A percentile compares a stretch with the other conserved stretches of the same genome.
These are phyloP conservation scores for Phyllosticta capitalensis DNA, from an alignment of 2,329 filamentous ascomycete genomes.

Conservation along the genomic window DNA sequence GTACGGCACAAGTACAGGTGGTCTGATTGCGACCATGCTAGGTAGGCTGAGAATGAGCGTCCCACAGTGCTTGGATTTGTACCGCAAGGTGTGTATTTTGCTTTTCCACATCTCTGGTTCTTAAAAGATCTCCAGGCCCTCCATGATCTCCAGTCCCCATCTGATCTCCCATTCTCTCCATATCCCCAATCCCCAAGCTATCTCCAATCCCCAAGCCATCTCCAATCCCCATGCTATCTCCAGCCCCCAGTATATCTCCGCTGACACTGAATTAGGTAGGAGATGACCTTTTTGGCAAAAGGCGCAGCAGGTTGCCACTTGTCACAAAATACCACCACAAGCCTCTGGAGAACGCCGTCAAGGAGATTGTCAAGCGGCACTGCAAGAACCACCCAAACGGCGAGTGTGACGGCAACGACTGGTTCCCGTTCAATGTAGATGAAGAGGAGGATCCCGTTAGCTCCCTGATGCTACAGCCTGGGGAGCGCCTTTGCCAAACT, in stretches of 20 bases:
- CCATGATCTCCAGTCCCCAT: too few relatives aligned
- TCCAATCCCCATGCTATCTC: too few relatives aligned
- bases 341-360: slow-evolving; percentile 39
- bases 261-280: slow-evolving; percentile 25
- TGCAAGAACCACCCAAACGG: slow-evolving; percentile 31
- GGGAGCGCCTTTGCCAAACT: slow-evolving; percentile 28
- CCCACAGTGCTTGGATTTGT: slow-evolving; percentile 38
- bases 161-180: too few relatives aligned
- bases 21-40: slow-evolving; percentile 42
- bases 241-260: too few relatives aligned
- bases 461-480: slow-evolving; percentile 1
- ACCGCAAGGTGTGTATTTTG: slow-evolving; percentile 24
- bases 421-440: slow-evolving; percentile 33
- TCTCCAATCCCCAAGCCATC: too few relatives aligned
- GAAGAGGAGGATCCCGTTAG: slow-evolving; percentile 11
- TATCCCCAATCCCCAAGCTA: too few relatives aligned
- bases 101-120: too few relatives aligned
- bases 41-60: slow-evolving; percentile 41
- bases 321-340: slow-evolving; percentile 42
- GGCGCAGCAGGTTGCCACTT: slow-evolving; percentile 35
- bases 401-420: slow-evolving; percentile 34
- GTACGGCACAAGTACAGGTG: slow-evolving; percentile 44
- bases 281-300: slow-evolving; percentile 38
- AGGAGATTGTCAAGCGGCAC: slow-evolving; percentile 34
- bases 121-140: too few relatives aligned